These are phyloP conservation scores for Phlebiopsis flavidoalba DNA, from an alignment of 768 basidiomycete species.

Conservation along the genomic window DNA sequence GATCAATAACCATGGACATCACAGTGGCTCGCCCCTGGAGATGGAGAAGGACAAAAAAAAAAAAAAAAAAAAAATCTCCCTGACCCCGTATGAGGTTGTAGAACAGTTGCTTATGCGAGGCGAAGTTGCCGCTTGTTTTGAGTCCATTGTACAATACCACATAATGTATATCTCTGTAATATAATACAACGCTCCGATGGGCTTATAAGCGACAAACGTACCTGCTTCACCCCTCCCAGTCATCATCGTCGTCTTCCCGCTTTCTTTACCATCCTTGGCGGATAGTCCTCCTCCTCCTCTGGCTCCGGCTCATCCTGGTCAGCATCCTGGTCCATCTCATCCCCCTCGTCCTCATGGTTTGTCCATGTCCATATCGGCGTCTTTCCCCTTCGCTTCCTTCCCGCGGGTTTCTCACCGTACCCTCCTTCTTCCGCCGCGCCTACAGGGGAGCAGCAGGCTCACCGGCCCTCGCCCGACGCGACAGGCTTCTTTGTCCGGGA, in stretches of 20 bases:
- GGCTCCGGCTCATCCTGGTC: conserved; percentile 22
- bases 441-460: neutral
- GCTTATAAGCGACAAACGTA: neutral
- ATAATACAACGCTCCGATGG: neutral
- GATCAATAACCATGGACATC: neutral
- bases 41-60: conserved; percentile 80
- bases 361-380: conserved; percentile 26
- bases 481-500: conserved; percentile 41
- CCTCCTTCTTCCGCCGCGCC: conserved; percentile 35
- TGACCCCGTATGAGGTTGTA: conserved; percentile 72
- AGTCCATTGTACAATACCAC: conserved; percentile 5
- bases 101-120: conserved; percentile 69
- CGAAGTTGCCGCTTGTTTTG: conserved; percentile 75
- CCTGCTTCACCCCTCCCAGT: conserved; percentile 27
- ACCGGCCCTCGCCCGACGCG: conserved; percentile 15
- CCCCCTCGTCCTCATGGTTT: conserved; percentile 28
- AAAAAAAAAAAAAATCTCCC: too few relatives aligned
- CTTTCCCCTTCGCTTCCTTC: conserved; percentile 12
- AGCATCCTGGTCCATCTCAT: conserved; percentile 19
- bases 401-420: conserved; percentile 27
- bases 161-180: neutral
- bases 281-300: conserved; percentile 29
- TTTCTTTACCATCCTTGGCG: conserved; percentile 15
- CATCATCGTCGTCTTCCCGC: conserved; percentile 31
- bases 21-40: conserved; percentile 64